phyloP scores from a whole-genome alignment of 345 rosid species.

The Corymbia maculata region DNA sequence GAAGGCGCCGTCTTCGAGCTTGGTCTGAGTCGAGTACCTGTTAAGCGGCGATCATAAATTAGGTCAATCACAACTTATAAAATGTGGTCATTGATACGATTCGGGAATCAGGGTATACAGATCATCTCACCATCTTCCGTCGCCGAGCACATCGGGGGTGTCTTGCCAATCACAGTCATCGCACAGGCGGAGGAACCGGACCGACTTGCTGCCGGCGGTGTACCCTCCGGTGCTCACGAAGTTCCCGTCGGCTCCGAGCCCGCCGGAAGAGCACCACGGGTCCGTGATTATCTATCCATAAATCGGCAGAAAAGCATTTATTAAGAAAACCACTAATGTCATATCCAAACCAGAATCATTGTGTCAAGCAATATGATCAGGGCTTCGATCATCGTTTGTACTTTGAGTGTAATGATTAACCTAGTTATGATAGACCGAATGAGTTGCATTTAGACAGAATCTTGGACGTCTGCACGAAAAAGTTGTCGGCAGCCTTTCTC shows the following conservation, averaged over 20 bases:
- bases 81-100: neutral
- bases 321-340: neutral
- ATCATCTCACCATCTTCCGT: conserved; percentile 47
- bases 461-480: neutral
- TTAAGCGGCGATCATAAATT: neutral
- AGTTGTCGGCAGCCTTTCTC: neutral
- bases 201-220: conserved; percentile 54
- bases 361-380: neutral
- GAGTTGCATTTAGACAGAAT: neutral
- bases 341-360: neutral
- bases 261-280: conserved; percentile 99
- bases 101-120: neutral
- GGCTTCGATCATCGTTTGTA: neutral
- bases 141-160: conserved; percentile 54
- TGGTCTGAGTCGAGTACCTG: conserved; percentile 72
- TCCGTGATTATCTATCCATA: conserved; percentile 42
- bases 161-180: conserved; percentile 52
- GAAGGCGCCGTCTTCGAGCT: conserved; percentile 58
- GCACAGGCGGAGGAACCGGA: conserved; percentile 33
- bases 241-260: conserved; percentile 52
- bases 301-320: neutral
- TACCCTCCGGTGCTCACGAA: conserved; percentile 76
- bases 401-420: neutral
- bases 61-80: neutral
- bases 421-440: neutral